Percentiles rank a stretch among this genome's conserved stretches.
phyloP scores from a whole-genome alignment of 495 filamentous ascomycete genomes.

The Hyaloscypha finlandica region DNA sequence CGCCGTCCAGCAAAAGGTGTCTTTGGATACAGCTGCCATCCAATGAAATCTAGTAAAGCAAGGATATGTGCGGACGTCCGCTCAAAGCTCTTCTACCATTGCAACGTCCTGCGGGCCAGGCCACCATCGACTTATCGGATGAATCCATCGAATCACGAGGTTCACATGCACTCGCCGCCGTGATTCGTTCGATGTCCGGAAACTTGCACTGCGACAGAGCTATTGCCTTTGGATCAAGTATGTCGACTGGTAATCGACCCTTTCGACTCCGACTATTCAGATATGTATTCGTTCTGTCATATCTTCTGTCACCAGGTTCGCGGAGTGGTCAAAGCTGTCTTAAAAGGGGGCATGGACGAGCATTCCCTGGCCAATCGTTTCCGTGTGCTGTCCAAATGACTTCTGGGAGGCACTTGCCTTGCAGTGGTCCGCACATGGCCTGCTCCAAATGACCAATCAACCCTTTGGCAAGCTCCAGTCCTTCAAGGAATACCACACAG shows the following conservation, averaged over 20 bases:
- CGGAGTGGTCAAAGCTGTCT: not conserved
- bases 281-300: not conserved
- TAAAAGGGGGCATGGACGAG: not conserved
- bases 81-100: not conserved
- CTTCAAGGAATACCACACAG: not conserved
- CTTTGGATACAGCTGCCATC: not conserved
- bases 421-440: slow-evolving; percentile 1
- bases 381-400: not conserved
- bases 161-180: not conserved
- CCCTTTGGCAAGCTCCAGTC: not conserved
- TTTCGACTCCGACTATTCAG: not conserved
- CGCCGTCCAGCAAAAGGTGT: not conserved
- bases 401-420: not conserved
- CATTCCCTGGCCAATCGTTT: not conserved
- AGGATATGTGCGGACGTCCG: not conserved
- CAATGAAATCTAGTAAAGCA: not conserved
- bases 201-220: not conserved
- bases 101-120: not conserved
- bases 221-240: not conserved
- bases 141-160: not conserved
- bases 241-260: not conserved
- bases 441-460: slow-evolving; percentile 2
- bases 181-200: not conserved
- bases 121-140: not conserved
- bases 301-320: not conserved